Conservation (phyloP, 352 stramenopile species). For the Halophytophthora polymorphica region DNA sequence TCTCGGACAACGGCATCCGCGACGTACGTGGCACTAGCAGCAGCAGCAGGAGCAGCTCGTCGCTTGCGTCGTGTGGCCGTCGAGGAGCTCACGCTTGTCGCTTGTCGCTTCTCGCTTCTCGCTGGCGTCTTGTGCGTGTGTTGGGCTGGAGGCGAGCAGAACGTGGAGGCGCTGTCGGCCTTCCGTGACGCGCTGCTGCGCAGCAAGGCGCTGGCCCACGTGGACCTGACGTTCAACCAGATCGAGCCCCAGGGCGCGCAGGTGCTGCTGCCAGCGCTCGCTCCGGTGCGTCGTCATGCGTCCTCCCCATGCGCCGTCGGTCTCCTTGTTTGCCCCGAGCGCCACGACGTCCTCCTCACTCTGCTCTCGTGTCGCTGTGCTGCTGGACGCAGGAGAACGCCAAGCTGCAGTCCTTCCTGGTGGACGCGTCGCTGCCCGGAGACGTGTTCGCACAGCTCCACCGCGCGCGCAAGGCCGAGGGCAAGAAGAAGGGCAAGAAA, state of each 20-base stretch:
- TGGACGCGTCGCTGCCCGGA: slow-evolving; percentile 66
- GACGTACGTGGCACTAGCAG: slow-evolving; percentile 31
- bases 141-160: slow-evolving; percentile 12
- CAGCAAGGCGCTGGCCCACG: slow-evolving; percentile 62
- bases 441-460: slow-evolving; percentile 77
- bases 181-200: slow-evolving; percentile 66
- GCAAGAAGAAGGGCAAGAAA: slow-evolving; percentile 84
- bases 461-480: slow-evolving; percentile 58
- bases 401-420: slow-evolving; percentile 71
- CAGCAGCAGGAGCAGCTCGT: background rate
- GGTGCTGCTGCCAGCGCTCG: slow-evolving; percentile 54
- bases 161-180: slow-evolving; percentile 39
- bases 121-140: background rate
- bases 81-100: background rate
- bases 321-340: too few relatives aligned
- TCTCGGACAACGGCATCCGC: slow-evolving; percentile 78
- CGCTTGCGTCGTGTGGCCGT: background rate
- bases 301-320: too few relatives aligned
- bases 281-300: slow-evolving; percentile 23
- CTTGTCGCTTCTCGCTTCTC: background rate
- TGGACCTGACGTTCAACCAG: slow-evolving; percentile 78
- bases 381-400: slow-evolving; percentile 36
- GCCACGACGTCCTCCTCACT: too few relatives aligned
- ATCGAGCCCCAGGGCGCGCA: slow-evolving; percentile 67
- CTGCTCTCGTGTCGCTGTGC: background rate